Evolutionary conservation across 2,329 filamentous ascomycete genomes (phyloP).

Genomic region (Colletotrichum echinochloae): DNA sequence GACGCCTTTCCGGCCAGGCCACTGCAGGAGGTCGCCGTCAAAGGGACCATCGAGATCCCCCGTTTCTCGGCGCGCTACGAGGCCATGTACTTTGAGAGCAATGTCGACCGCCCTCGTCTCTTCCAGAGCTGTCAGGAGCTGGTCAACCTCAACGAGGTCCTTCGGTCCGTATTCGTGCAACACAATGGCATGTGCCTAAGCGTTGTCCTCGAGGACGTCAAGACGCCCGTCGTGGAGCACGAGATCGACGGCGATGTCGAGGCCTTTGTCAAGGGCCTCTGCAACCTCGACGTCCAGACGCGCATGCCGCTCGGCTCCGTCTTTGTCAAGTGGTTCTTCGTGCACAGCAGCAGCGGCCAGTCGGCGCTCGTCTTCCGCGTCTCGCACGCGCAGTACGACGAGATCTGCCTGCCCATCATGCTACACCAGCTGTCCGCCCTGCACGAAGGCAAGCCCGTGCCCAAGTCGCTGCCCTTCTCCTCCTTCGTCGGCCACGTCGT

Average conservation of each 20-base stretch:
- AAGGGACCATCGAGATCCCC: slow-evolving; percentile 67
- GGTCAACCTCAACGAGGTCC: slow-evolving; percentile 70
- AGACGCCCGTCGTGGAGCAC: slow-evolving; percentile 63
- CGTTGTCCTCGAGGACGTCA: slow-evolving; percentile 68
- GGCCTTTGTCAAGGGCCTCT: slow-evolving; percentile 64
- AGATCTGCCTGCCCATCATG: slow-evolving; percentile 73
- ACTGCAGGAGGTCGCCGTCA: slow-evolving; percentile 69
- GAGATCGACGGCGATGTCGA: slow-evolving; percentile 64
- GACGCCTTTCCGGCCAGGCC: slow-evolving; percentile 70
- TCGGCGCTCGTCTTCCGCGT: slow-evolving; percentile 69
- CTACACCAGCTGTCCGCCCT: slow-evolving; percentile 70
- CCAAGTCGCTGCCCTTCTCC: slow-evolving; percentile 57
- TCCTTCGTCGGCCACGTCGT: slow-evolving; percentile 59
- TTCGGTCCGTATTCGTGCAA: slow-evolving; percentile 74
- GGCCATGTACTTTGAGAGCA: slow-evolving; percentile 69
- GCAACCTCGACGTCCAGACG: slow-evolving; percentile 66
- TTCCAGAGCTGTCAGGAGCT: slow-evolving; percentile 65
- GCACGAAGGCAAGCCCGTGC: slow-evolving; percentile 52
- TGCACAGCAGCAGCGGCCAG: slow-evolving; percentile 50
- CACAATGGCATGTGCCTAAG: slow-evolving; percentile 63
- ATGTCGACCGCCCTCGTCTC: slow-evolving; percentile 62
- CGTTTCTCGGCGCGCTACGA: slow-evolving; percentile 74
- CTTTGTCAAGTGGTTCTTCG: slow-evolving; percentile 70
- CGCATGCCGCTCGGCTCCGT: slow-evolving; percentile 68
- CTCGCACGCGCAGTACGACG: slow-evolving; percentile 78